Base-by-base conservation (phyloP, 306 rosid genomes). In the Begonia masoniana region DNA sequence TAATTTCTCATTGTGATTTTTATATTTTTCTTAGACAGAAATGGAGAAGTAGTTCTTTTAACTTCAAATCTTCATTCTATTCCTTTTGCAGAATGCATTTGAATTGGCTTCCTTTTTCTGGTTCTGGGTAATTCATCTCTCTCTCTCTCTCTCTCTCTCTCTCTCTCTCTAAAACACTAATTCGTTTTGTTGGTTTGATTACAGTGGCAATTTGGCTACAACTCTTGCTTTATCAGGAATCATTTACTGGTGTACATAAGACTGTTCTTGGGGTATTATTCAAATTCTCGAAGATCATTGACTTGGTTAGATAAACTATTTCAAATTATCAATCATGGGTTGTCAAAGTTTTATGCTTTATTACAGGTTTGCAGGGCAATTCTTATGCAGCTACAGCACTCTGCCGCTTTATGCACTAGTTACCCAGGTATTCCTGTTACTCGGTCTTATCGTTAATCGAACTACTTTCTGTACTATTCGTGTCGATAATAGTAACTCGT, bases 181-280 rank as follows among this genome's bases (percentile, higher is more conserved):
- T 69, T 69, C 43, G 63, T 58, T 48, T 62, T 49, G n/a, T 61
- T 62, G 16, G 12, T 66, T 55, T 68, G 52, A 65, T 46, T 67
- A 58, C 96, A 91, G 96, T 91, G 99, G 99, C 99, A 91, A n/a
- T 91, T 91, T 62, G 99, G 99, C 19, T 91, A 85, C 47, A n/a
- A 58, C 59, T 91, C 99, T n/a, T 91, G 99, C 82, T 91, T 75
- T 76, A 91, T 91, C 58, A 68, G 71, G 53, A 78, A 79, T 64
- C 99, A 83, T 65, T 61, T 62, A 36, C 86, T 91, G 8, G 84
- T 86, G 64, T 91, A 91, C 69, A 39, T n/a, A 52, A 81, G 99
- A 76, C 94, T 91, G 68, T 71, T 81, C 63, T 68, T 91, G 83
- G 99, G 99, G 99, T 91, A 83, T 46, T 84, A 57, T 45, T 43